Conservation (phyloP, 2,329 filamentous ascomycete genomes). For the Fusarium cyanostomum region DNA sequence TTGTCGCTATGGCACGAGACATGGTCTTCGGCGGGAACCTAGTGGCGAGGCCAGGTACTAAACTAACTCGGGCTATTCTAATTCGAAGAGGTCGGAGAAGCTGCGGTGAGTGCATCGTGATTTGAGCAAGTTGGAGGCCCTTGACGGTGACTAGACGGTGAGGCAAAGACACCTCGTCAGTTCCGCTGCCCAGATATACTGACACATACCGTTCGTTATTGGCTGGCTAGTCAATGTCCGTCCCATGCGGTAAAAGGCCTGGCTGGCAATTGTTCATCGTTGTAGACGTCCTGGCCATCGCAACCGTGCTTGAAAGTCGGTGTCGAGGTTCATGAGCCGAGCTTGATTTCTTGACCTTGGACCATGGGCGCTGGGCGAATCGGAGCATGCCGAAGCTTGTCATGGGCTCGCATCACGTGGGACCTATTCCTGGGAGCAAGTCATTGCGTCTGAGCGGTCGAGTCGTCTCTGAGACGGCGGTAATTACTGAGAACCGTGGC, state of each 20-base stretch:
- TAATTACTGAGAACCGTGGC: neutral
- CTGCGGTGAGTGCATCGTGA: constrained; percentile 13
- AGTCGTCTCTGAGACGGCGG: constrained; percentile 10
- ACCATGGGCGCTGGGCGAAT: constrained; percentile 15
- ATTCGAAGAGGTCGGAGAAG: constrained; percentile 8
- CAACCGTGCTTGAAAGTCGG: constrained; percentile 35
- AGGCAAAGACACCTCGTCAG: constrained; percentile 26
- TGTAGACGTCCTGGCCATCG: constrained; percentile 4
- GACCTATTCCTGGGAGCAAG: constrained; percentile 21
- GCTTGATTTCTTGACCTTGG: constrained; percentile 18
- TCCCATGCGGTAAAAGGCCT: constrained; percentile 1
- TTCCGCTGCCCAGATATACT: constrained; percentile 12
- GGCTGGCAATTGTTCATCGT: constrained; percentile 6
- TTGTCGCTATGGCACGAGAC: constrained; percentile 12
- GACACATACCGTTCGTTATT: constrained; percentile 35
- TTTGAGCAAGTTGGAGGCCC: neutral
- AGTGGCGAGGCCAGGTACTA: constrained; percentile 18
- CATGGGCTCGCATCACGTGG: constrained; percentile 30
- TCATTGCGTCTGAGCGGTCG: constrained; percentile 18
- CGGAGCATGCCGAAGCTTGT: constrained; percentile 1
- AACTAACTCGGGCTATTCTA: constrained; percentile 23
- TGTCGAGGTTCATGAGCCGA: constrained; percentile 26
- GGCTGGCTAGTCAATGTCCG: neutral
- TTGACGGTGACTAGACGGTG: constrained; percentile 13
- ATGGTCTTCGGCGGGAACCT: neutral